These are phyloP conservation scores for Choricystis sp. DNA, from an alignment of 139 green algal genomes.

Conservation along the genomic window DNA sequence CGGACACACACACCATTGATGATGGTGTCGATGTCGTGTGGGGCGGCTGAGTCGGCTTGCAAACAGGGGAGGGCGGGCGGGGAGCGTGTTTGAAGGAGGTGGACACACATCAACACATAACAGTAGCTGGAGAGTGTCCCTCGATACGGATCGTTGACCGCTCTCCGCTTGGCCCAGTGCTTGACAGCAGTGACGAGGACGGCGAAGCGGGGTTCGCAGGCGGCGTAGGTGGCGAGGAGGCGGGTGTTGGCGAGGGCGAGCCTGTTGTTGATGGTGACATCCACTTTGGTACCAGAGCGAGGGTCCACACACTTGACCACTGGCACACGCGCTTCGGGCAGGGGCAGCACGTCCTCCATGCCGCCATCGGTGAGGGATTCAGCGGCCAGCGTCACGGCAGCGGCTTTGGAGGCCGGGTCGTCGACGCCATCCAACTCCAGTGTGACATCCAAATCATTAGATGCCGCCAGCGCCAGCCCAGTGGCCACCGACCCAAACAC, in stretches of 20 bases:
- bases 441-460: constrained; percentile 66
- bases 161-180: constrained; percentile 75
- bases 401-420: constrained; percentile 19
- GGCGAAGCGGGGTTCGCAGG: constrained; percentile 53
- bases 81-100: constrained; percentile 48
- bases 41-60: constrained; percentile 20
- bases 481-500: constrained; percentile 56
- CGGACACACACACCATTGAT: constrained; percentile 40
- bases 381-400: constrained; percentile 35
- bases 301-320: constrained; percentile 64
- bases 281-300: constrained; percentile 31
- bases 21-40: constrained; percentile 15
- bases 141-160: constrained; percentile 72
- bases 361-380: constrained; percentile 28
- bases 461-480: constrained; percentile 38
- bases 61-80: constrained; percentile 75
- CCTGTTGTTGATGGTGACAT: constrained; percentile 75
- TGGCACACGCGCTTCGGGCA: constrained; percentile 63
- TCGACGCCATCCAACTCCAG: constrained; percentile 28
- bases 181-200: constrained; percentile 69
- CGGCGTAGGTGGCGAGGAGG: constrained; percentile 61
- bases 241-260: constrained; percentile 72
- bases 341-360: constrained; percentile 38
- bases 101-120: constrained; percentile 86
- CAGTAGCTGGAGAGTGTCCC: constrained; percentile 82